Conservation (phyloP, 164 flowering plant species). For the Kalanchoe fedtschenkoi region DNA sequence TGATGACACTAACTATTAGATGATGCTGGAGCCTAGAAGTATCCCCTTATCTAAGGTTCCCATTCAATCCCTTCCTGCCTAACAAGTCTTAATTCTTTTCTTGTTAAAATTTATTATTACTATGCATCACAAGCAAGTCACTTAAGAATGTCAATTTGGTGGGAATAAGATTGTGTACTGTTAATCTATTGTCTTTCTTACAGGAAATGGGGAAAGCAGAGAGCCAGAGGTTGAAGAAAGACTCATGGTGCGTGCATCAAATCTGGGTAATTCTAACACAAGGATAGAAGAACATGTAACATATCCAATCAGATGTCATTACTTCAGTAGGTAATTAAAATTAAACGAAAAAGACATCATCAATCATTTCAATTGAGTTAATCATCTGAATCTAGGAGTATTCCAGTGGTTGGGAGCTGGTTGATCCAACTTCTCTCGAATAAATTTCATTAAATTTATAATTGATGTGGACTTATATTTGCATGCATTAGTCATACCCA, state of each 20-base stretch:
- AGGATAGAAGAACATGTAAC: not conserved
- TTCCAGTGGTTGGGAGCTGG: slow-evolving; percentile 2
- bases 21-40: not conserved
- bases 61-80: not conserved
- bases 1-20: not conserved
- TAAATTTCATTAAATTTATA: not conserved
- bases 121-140: not conserved
- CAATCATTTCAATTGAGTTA: not conserved
- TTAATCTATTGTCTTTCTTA: not conserved
- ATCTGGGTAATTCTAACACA: not conserved
- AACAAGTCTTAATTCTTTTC: not conserved
- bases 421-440: not conserved
- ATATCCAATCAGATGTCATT: not conserved
- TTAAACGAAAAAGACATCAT: not conserved
- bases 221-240: not conserved
- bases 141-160: slow-evolving; percentile 2
- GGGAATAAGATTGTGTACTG: not conserved
- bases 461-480: not conserved
- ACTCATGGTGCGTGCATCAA: not conserved
- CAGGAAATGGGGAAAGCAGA: not conserved
- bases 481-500: slow-evolving; percentile 2
- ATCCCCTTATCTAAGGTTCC: not conserved
- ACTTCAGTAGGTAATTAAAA: not conserved
- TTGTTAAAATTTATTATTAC: no score
- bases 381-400: not conserved